Conservation (phyloP, 164 flowering plant species). For the Nymphaea thermarum region DNA sequence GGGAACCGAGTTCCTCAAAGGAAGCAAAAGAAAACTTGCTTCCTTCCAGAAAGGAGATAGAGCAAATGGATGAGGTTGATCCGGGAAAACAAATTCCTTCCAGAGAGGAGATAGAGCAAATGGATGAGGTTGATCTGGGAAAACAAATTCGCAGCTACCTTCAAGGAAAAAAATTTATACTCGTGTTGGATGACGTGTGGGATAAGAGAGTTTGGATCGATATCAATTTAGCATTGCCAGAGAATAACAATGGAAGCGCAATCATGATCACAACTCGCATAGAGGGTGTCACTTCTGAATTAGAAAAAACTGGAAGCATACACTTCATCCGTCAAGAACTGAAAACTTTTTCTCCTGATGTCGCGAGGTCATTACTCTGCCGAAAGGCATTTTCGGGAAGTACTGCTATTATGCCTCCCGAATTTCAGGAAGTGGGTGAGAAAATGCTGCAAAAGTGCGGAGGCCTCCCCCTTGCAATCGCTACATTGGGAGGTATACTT, state of each 20-base stretch:
- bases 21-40: too few relatives aligned
- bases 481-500: conserved; percentile 6
- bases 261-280: conserved; percentile 24
- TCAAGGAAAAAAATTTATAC: conserved; percentile 8
- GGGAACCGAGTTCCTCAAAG: too few relatives aligned
- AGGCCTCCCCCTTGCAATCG: conserved; percentile 15
- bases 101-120: too few relatives aligned
- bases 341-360: conserved; percentile 5
- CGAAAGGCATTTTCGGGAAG: conserved; percentile 10
- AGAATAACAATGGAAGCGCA: conserved; percentile 13
- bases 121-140: background rate
- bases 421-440: conserved; percentile 4
- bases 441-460: conserved; percentile 6
- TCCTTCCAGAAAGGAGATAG: too few relatives aligned
- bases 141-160: background rate
- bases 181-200: conserved; percentile 35
- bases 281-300: conserved; percentile 14
- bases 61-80: too few relatives aligned
- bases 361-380: conserved; percentile 21
- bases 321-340: conserved; percentile 3
- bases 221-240: conserved; percentile 16
- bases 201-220: conserved; percentile 13
- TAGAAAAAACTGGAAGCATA: background rate
- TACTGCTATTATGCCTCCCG: background rate
- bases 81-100: too few relatives aligned